Conservation (phyloP, 1,284 basidiomycete species). For the Sanghuangporus weigelae region DNA sequence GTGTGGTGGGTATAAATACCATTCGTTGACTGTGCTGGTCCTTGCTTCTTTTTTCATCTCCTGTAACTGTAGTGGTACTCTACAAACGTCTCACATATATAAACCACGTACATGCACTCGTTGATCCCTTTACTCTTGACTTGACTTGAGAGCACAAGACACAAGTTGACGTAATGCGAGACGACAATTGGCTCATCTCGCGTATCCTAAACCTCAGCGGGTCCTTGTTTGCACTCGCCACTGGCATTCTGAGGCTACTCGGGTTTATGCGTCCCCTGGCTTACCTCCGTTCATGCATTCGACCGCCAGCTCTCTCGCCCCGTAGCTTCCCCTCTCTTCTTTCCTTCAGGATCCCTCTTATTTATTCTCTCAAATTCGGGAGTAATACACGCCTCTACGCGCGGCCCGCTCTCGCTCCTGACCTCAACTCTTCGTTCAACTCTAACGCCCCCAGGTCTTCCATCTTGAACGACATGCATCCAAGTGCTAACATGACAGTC, state of each 20-base stretch:
- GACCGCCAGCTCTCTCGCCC: not conserved
- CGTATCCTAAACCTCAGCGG: not conserved
- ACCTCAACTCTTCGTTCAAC: not conserved
- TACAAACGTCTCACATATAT: not conserved
- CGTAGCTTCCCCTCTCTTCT: not conserved
- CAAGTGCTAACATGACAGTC: not conserved
- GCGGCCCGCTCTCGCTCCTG: not conserved
- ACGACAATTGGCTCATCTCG: constrained; percentile 2
- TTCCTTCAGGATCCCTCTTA: not conserved
- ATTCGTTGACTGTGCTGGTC: not conserved
- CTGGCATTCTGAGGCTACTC: not conserved
- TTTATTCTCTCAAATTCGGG: not conserved
- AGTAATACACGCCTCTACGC: not conserved
- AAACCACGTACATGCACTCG: not conserved
- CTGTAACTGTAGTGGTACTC: constrained; percentile 12
- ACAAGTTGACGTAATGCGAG: constrained; percentile 1
- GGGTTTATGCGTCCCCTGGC: not conserved
- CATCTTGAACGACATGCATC: not conserved
- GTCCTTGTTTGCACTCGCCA: not conserved
- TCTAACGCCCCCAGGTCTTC: not conserved
- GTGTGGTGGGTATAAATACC: not conserved
- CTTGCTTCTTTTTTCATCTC: not conserved
- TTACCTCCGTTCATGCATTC: constrained; percentile 1
- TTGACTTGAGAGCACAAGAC: no score
- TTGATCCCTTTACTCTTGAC: no score